A percentile compares a stretch with the other conserved stretches of the same genome.
phyloP scores from a whole-genome alignment of 2,329 filamentous ascomycete species.

The Fusarium drepaniforme region DNA sequence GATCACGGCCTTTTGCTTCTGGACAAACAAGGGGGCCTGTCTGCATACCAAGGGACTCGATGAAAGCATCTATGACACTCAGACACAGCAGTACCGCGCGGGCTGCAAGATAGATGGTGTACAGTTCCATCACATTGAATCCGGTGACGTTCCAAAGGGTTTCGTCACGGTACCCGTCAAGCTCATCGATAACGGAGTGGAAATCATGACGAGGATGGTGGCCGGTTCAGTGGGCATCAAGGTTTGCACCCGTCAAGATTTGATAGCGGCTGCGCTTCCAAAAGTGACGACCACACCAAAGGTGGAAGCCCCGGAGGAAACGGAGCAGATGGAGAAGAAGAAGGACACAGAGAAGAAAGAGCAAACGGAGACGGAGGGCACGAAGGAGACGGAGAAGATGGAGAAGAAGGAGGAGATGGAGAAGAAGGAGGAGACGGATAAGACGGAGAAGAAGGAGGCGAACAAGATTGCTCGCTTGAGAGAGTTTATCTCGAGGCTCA shows the following conservation, averaged over 20 bases:
- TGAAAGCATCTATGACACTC: neutral
- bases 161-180: conserved; percentile 27
- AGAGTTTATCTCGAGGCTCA: neutral
- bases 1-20: conserved; percentile 36
- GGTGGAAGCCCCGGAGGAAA: neutral
- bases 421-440: neutral
- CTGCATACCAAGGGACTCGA: neutral
- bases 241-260: neutral
- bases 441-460: neutral
- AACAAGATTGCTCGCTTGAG: neutral
- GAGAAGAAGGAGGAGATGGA: neutral
- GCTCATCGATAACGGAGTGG: conserved; percentile 8
- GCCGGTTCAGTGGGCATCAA: conserved; percentile 31
- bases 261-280: neutral
- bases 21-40: conserved; percentile 5
- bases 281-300: neutral
- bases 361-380: no score
- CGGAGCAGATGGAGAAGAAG: neutral
- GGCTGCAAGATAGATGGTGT: conserved; percentile 5
- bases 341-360: neutral
- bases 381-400: neutral
- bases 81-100: neutral
- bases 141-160: conserved; percentile 5
- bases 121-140: conserved; percentile 7
- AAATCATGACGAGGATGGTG: conserved; percentile 15